These are phyloP conservation scores for Russula ochroleuca DNA, from an alignment of 768 basidiomycete species.

Conservation along the genomic window DNA sequence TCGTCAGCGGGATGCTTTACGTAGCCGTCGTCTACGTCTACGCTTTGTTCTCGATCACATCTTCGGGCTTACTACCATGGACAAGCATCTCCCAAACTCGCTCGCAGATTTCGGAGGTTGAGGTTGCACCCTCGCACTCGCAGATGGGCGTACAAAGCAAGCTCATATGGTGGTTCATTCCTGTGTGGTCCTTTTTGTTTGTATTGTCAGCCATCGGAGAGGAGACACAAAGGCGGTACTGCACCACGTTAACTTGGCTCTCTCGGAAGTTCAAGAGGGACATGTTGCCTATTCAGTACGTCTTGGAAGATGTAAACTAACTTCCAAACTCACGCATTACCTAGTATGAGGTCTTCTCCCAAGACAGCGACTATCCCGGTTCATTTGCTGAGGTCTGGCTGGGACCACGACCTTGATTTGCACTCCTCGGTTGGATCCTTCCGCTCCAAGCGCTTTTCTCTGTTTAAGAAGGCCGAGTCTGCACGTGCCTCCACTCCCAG, in stretches of 20 bases:
- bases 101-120: conserved; percentile 17
- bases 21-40: conserved; percentile 14
- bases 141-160: conserved; percentile 9
- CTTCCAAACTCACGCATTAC: neutral
- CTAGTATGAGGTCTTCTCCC: conserved; percentile 8
- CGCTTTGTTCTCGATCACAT: conserved; percentile 13
- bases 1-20: conserved; percentile 23
- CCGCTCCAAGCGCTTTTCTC: conserved; percentile 8
- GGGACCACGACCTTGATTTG: conserved; percentile 24
- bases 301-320: neutral
- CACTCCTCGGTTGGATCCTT: conserved; percentile 11
- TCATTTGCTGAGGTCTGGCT: conserved; percentile 26
- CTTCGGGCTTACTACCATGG: conserved; percentile 21
- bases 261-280: neutral
- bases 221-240: conserved; percentile 23
- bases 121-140: conserved; percentile 6
- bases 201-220: conserved; percentile 16
- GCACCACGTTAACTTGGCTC: conserved; percentile 10
- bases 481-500: conserved; percentile 11
- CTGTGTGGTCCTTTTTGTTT: conserved; percentile 25
- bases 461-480: conserved; percentile 17
- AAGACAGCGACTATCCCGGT: conserved; percentile 15
- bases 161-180: conserved; percentile 28
- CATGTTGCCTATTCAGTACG: conserved; percentile 24
- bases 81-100: conserved; percentile 21